Evolutionary conservation across 75 land plant genomes (phyloP).

Genomic region (Selaginella moellendorffii): DNA sequence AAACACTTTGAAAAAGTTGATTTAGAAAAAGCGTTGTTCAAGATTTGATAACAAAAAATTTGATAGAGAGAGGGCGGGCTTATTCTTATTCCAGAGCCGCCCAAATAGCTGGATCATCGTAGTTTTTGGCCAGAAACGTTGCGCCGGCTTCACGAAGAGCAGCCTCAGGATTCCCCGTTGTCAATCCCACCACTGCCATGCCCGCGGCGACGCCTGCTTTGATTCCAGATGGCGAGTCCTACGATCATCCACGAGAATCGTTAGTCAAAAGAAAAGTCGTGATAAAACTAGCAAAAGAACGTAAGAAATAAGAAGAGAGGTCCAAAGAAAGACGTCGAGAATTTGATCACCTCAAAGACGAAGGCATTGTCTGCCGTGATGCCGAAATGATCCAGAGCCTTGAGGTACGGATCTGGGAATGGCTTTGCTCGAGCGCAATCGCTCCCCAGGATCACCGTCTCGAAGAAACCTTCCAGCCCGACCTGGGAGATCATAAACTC

Average conservation of each 20-base stretch:
- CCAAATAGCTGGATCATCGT: constrained; percentile 68
- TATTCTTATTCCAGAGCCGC: constrained; percentile 42
- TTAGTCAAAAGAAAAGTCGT: background rate
- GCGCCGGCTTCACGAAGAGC: constrained; percentile 51
- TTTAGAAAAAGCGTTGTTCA: too few species aligned
- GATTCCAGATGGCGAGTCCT: constrained; percentile 79
- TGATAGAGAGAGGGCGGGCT: too few species aligned
- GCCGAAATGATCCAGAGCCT: constrained; percentile 49
- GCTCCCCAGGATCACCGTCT: constrained; percentile 40
- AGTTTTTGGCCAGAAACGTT: constrained; percentile 47
- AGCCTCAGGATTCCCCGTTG: constrained; percentile 61
- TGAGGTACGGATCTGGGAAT: constrained; percentile 84
- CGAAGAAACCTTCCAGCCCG: constrained; percentile 61
- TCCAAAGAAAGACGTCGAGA: too few species aligned
- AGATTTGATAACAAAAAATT: too few species aligned
- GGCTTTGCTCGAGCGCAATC: constrained; percentile 93
- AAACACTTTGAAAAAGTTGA: too few species aligned
- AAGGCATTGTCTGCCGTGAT: constrained; percentile 57
- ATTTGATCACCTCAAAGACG: constrained; percentile 70
- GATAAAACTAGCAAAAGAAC: background rate
- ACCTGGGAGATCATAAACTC: constrained; percentile 72
- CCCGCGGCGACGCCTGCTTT: constrained; percentile 87
- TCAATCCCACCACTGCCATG: constrained; percentile 61
- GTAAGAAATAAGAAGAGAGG: background rate
- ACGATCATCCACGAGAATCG: background rate